Conservation (phyloP, 2,329 filamentous ascomycete species). For the Neospermospora avenae region DNA sequence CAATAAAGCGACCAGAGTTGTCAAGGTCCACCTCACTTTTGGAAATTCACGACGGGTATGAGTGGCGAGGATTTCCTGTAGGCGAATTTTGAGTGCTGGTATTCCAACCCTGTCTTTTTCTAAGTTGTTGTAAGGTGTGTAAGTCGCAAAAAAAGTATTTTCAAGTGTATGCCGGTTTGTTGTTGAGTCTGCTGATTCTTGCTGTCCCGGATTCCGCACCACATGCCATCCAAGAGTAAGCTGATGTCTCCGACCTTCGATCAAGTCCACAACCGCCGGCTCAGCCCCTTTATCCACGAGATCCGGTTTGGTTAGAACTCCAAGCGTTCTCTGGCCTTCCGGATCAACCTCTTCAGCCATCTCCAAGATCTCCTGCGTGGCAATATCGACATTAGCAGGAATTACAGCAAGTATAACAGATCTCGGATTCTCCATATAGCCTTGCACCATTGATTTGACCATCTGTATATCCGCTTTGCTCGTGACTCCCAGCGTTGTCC, state of each 20-base stretch:
- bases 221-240: not conserved
- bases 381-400: conserved; percentile 11
- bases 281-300: conserved; percentile 41
- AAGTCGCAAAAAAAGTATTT: too few relatives aligned
- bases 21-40: too few relatives aligned
- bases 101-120: too few relatives aligned
- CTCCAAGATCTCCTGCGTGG: conserved; percentile 16
- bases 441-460: not conserved
- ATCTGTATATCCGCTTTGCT: conserved; percentile 21
- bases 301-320: conserved; percentile 52
- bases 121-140: too few relatives aligned
- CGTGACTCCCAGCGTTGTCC: conserved; percentile 27
- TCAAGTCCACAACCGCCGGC: conserved; percentile 31
- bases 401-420: conserved; percentile 20
- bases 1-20: too few relatives aligned
- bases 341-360: conserved; percentile 17
- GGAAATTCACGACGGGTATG: too few relatives aligned
- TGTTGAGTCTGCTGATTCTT: too few relatives aligned
- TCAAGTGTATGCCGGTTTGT: too few relatives aligned
- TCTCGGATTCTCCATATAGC: conserved; percentile 17
- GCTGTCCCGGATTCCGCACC: not conserved
- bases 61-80: too few relatives aligned
- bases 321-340: conserved; percentile 13
- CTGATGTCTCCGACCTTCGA: not conserved
- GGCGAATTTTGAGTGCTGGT: too few relatives aligned